Evolutionary conservation across 257 asterid species (phyloP), one percentile per base, ranked within the genome.

Genomic region (Nicotiana paniculata): DNA sequence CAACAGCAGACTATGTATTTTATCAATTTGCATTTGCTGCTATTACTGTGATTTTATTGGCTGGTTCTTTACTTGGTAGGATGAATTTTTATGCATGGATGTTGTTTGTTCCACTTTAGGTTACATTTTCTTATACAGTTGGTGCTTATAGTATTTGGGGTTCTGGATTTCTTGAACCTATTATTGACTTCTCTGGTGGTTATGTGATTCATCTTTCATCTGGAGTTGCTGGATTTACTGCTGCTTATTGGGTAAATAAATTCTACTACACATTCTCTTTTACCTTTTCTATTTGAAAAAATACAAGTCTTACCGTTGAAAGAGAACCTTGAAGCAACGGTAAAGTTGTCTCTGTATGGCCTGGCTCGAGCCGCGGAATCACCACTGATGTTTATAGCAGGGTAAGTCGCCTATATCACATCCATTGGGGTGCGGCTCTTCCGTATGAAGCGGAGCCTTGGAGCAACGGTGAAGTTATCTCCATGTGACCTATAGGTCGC

Each of bases 181-280:
- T 91, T 32, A 91, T 93, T 67, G 97, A 93, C 35, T 93, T 82
- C 68, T 86, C 97, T 0, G 95, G 97, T 3, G 97, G 97, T n/a
- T 93, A 90, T 85, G 97, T 93, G 0, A 88, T 93, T 12, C 96
- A 93, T 81, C 81, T 93, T 7, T 89, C 95, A 35, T 91, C 97
- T 5, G 97, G 97, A 0, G 91, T 90, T 0, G 97, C 96, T 54
- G 97, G 97, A 69, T 90, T 93, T 76, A 91, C 97, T 16, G 97
- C 97, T 51, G 97, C 96, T 72, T 93, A 90, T 81, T 93, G 96
- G 97, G 97, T 93, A 90, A 28, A 28, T 28, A 28, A 28, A 82
- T 81, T 58, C 55, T 64, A 67, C 53, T 67, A 33, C 53, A 67
- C 76, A 67, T 35, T 67, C 12, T 66, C 9, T 66, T 21, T 32